Evolutionary conservation across 208 protist species (phyloP).

Genomic region (Angomonas ambiguus): DNA sequence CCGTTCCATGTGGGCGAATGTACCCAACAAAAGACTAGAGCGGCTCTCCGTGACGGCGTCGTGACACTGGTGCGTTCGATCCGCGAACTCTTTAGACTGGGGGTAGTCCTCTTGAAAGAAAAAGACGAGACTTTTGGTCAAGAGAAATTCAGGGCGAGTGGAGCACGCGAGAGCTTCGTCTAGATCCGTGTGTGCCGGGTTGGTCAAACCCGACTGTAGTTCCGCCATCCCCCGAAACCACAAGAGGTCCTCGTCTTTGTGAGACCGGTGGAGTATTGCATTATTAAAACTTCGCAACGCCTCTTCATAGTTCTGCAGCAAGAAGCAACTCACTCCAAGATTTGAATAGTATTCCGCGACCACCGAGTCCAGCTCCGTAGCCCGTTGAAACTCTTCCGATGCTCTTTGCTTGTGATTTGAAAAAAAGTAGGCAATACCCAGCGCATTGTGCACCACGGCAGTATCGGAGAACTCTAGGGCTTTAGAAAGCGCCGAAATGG

Average conservation of each 20-base stretch:
- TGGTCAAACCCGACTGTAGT: conserved; percentile 44
- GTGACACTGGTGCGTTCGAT: not conserved
- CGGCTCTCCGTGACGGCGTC: not conserved
- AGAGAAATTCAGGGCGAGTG: conserved; percentile 37
- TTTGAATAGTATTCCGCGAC: conserved; percentile 63
- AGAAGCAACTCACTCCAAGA: conserved; percentile 59
- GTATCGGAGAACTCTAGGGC: conserved; percentile 63
- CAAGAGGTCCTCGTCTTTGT: conserved; percentile 38
- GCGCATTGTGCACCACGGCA: conserved; percentile 51
- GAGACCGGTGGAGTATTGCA: conserved; percentile 41
- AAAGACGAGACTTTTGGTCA: conserved; percentile 41
- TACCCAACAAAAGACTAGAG: not conserved
- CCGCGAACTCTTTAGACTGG: not conserved
- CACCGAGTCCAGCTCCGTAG: conserved; percentile 54
- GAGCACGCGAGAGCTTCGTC: conserved; percentile 51
- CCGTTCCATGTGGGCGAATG: not conserved
- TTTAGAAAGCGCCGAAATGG: conserved; percentile 37
- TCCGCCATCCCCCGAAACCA: conserved; percentile 76
- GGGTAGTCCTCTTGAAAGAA: not conserved
- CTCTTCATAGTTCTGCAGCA: conserved; percentile 38
- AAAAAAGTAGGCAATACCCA: conserved; percentile 77
- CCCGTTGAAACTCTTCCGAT: conserved; percentile 56
- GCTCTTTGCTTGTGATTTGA: conserved; percentile 39
- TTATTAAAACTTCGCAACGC: conserved; percentile 67
- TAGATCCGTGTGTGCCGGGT: conserved; percentile 50